These are phyloP conservation scores for Calonectria multiphialidica DNA, from an alignment of 2,329 filamentous ascomycete genomes.

Conservation along the genomic window DNA sequence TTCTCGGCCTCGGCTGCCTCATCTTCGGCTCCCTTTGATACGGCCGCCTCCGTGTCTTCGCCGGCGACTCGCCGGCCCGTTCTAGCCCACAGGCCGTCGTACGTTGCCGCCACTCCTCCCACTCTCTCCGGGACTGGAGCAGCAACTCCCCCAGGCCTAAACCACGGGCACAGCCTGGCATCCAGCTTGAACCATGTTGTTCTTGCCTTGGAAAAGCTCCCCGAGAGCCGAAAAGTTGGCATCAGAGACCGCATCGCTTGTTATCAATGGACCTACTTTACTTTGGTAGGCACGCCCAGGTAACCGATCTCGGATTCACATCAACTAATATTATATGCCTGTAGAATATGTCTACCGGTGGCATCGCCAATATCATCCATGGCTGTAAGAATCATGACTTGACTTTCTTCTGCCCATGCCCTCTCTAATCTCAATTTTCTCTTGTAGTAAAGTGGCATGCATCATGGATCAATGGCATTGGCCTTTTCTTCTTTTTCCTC, in stretches of 20 bases:
- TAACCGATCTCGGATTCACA: neutral
- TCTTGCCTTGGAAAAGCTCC: constrained; percentile 44
- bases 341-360: constrained; percentile 63
- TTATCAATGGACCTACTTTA: constrained; percentile 82
- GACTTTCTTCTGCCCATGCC: neutral
- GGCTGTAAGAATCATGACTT: constrained; percentile 38
- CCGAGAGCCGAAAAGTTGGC: constrained; percentile 50
- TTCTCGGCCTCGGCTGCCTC: constrained; percentile 36
- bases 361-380: constrained; percentile 67
- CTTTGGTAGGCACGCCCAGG: constrained; percentile 52
- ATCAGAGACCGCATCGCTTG: constrained; percentile 65
- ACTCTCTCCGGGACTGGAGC: constrained; percentile 9
- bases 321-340: constrained; percentile 4
- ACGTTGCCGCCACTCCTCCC: constrained; percentile 30
- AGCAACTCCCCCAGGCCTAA: constrained; percentile 22
- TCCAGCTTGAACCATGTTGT: constrained; percentile 51
- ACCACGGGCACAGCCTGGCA: constrained; percentile 28
- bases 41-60: neutral
- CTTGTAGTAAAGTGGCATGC: constrained; percentile 50
- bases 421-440: neutral
- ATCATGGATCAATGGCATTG: constrained; percentile 69
- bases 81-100: constrained; percentile 32
- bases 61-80: constrained; percentile 25
- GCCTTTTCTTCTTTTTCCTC: constrained; percentile 71
- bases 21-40: constrained; percentile 1